phyloP scores from a whole-genome alignment of 73 alveolate species.

The Tetrahymena borealis region DNA sequence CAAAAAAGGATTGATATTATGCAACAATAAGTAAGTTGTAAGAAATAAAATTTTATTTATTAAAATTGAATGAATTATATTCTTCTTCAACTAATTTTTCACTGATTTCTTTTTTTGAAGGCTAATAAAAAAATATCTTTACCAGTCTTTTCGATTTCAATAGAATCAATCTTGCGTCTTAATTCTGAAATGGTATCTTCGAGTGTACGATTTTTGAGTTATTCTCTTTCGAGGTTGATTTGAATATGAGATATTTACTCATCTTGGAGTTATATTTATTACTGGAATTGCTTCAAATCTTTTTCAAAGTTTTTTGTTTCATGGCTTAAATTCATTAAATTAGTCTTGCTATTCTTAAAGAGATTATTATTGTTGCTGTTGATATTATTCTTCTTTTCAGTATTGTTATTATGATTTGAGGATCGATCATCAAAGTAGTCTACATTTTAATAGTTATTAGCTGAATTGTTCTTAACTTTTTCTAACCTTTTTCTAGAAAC shows the following conservation, averaged over 20 bases:
- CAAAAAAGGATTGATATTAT: too few species aligned
- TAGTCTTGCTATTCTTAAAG: not conserved
- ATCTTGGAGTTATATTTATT: not conserved
- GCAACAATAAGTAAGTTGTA: too few species aligned
- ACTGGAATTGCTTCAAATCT: not conserved
- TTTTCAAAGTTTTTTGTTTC: not conserved
- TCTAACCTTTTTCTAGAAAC: not conserved
- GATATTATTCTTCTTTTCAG: not conserved
- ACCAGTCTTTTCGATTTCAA: not conserved
- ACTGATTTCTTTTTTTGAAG: too few species aligned
- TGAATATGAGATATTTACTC: not conserved
- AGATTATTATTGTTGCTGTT: not conserved
- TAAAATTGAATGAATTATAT: too few species aligned
- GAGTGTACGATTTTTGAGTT: not conserved
- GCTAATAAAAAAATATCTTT: not conserved
- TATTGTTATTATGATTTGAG: not conserved
- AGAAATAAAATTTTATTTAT: too few species aligned
- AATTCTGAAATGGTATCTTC: not conserved
- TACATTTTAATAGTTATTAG: not conserved
- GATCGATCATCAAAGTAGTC: not conserved
- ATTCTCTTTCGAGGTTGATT: not conserved
- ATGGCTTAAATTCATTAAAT: not conserved
- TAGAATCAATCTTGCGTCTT: not conserved
- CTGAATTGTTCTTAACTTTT: not conserved
- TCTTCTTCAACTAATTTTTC: too few species aligned